Evolutionary conservation across 305 asterid species (phyloP), one percentile per base, ranked within the genome.

Genomic region (Ilex paraguariensis): DNA sequence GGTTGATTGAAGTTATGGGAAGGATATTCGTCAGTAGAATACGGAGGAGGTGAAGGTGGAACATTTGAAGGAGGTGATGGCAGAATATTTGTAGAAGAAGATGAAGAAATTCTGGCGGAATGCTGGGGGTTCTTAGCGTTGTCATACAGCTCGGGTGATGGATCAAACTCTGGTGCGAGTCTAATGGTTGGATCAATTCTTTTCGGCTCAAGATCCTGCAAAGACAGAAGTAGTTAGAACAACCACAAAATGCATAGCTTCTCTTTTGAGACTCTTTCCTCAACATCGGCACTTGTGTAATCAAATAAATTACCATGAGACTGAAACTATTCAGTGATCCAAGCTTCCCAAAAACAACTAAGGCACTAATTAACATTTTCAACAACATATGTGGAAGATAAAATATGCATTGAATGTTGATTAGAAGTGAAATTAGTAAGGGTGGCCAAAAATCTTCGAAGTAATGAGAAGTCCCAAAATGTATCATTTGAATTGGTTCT

Each of bases 151-250:
- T 64, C 84, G 62, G 79, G 73, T 13, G 68, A 74, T 49, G 82
- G 56, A 70, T 75, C 81, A 16, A 83, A 57, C 39, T 67, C 84
- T 55, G 75, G 76, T 56, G 75, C 59, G 60, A 69, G 69, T 72
- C 72, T 73, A 39, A 68, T 49, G 46, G 70, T 21, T 10, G 81
- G 64, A 77, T 84, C 80, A 62, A 65, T 70, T 65, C 68, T 64
- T 73, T 78, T 70, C n/a, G 69, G 73, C 61, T 78, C 83, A 61
- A 75, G 75, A 73, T 77, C 95, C 96, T 84, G 88, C 69, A 68
- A 69, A 62, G 54, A 73, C 5, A 53, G 66, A 62, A 31, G 66
- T 6, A 4, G 62, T 33, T 45, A 48, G 67, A 59, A 63, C 13
- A 7, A 3, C 13, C 11, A 46, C 52, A 10, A 3, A 13, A 10